Base-by-base conservation (phyloP, 139 green algal species). In the Mesotaenium endlicherianum region DNA sequence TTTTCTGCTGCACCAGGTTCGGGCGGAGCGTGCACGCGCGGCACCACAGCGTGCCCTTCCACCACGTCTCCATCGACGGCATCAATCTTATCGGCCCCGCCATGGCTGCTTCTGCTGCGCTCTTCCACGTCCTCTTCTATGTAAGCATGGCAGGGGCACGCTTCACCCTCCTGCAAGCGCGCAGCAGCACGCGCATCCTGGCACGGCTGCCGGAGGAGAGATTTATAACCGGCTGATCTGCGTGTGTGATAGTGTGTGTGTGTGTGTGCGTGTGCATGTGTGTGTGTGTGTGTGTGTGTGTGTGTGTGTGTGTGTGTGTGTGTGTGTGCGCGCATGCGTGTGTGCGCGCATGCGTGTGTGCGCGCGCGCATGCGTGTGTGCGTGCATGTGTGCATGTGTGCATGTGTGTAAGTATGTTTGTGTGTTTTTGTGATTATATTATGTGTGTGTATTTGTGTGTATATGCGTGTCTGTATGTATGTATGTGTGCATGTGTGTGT, bases 21-120 rank as follows among this genome's bases (percentile, higher is more conserved):
- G n/a, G n/a, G n/a, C n/a, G n/a, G n/a, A n/a, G n/a, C n/a, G n/a
- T n/a, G n/a, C n/a, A n/a, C n/a, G n/a, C n/a, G n/a, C n/a, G n/a
- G 58, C 58, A 70, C 58, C 58, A 70, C 30, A 70, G 8, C 8
- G 5, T 70, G 17, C 58, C 58, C 8, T 70, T 36, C 30, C 17
- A 70, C 58, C 58, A 70, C 58, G 30, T 70, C 11, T 70, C 58
- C 58, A 70, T 70, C 30, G 58, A 70, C 58, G 58, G 58, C 11
- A 8, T 70, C 5, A 38, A 70, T 8, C 5, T 70, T 16, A 16
- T 70, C 5, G 14, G 11, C 14, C 30, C 30, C 20, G 26, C 20
- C 58, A 70, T 70, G 58, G 17, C 17, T 5, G 20, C 20, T 31
- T 70, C 58, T 11, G 11, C 47, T 11, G 8, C 11, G 8, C 8